A percentile compares a stretch with the other conserved stretches of the same genome.
Evolutionary conservation across 1,284 basidiomycete genomes (phyloP).

Genomic region (Prillingera fragicola): DNA sequence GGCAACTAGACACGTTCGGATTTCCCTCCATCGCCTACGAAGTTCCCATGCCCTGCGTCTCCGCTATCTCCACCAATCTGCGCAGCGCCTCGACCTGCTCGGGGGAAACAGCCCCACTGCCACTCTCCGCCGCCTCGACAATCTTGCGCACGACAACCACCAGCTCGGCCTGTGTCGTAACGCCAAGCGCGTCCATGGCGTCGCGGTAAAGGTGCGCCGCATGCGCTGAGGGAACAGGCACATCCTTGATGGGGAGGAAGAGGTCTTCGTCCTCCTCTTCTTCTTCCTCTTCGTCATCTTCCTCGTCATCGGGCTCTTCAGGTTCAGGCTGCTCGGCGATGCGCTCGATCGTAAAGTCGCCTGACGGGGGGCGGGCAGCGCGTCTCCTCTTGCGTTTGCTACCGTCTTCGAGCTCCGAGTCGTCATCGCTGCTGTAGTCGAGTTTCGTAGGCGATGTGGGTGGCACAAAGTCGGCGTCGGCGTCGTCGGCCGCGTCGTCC

Average conservation of each 20-base stretch:
- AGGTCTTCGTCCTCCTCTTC: slow-evolving; percentile 5
- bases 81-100: slow-evolving; percentile 17
- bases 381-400: not conserved
- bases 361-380: too few species aligned
- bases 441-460: slow-evolving; percentile 13
- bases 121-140: slow-evolving; percentile 7
- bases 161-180: slow-evolving; percentile 11
- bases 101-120: slow-evolving; percentile 7
- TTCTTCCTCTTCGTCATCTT: not conserved
- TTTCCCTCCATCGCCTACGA: too few species aligned
- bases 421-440: slow-evolving; percentile 11
- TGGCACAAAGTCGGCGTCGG: slow-evolving; percentile 18
- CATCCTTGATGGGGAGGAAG: slow-evolving; percentile 37
- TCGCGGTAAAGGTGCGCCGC: slow-evolving; percentile 15
- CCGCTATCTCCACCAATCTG: slow-evolving; percentile 11
- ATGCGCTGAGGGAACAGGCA: slow-evolving; percentile 24
- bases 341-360: too few species aligned
- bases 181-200: slow-evolving; percentile 14
- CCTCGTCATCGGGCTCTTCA: not conserved
- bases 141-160: slow-evolving; percentile 10
- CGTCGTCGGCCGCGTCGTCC: slow-evolving; percentile 14
- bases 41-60: slow-evolving; percentile 10
- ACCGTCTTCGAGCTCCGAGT: slow-evolving; percentile 7
- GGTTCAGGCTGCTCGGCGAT: not conserved
- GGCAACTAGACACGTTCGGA: too few species aligned